Evolutionary conservation across 1,284 basidiomycete species (phyloP).

Genomic region (Agroathelia rolfsii): DNA sequence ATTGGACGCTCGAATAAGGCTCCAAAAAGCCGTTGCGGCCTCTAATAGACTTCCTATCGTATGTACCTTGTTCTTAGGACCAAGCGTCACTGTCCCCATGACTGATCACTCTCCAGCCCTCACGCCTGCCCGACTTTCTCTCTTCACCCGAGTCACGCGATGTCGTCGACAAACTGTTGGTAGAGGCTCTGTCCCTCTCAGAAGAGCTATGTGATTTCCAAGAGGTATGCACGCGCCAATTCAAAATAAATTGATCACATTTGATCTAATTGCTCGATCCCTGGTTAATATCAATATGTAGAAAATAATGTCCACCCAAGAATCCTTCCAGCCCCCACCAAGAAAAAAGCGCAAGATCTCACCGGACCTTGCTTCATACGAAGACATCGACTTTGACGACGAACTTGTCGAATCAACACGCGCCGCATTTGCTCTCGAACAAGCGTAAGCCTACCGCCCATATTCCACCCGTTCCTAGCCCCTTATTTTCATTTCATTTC

Average conservation of each 20-base stretch:
- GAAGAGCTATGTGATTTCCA: constrained; percentile 63
- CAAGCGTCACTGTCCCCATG: constrained; percentile 28
- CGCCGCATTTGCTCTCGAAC: constrained; percentile 41
- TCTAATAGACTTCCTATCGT: constrained; percentile 54
- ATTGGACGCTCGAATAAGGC: constrained; percentile 78
- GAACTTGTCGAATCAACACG: constrained; percentile 35
- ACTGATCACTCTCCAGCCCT: too few species aligned
- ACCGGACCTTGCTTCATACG: constrained; percentile 14
- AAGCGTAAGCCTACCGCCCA: constrained; percentile 32
- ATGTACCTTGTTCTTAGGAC: constrained; percentile 25
- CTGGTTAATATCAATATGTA: too few species aligned
- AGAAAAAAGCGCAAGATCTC: constrained; percentile 48
- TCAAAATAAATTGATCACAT: too few species aligned
- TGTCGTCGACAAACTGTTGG: constrained; percentile 36
- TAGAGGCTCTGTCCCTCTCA: constrained; percentile 48
- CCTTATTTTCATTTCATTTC: constrained; percentile 5
- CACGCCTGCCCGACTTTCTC: too few species aligned
- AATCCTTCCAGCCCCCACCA: constrained; percentile 38
- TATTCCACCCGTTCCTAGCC: constrained; percentile 3
- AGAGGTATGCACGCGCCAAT: constrained; percentile 30
- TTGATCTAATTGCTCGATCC: too few species aligned
- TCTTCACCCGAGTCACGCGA: constrained; percentile 14
- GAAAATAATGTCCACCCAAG: constrained; percentile 37
- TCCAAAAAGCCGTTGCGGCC: constrained; percentile 71
- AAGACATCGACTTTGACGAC: constrained; percentile 24